Percentiles rank a stretch among this genome's conserved stretches.
These are phyloP conservation scores for Xanthoconium purpureum DNA, from an alignment of 768 basidiomycete species.

Conservation along the genomic window DNA sequence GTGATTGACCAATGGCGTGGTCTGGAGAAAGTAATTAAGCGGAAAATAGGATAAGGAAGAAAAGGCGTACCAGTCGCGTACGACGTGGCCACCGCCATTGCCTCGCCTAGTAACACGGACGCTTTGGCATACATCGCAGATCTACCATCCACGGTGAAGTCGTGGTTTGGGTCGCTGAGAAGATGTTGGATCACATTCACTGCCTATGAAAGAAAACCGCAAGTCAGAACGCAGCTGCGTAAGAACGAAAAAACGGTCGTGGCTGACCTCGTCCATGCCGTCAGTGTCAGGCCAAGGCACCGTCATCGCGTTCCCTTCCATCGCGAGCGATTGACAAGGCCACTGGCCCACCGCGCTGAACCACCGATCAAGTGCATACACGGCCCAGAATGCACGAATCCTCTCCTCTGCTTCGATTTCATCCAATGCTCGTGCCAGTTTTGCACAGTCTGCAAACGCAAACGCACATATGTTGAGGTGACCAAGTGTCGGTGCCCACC, in stretches of 20 bases:
- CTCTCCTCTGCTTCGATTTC: slow-evolving; percentile 37
- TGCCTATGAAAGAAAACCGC: not conserved
- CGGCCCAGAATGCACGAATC: slow-evolving; percentile 39
- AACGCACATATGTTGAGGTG: not conserved
- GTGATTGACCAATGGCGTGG: slow-evolving; percentile 39
- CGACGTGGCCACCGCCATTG: slow-evolving; percentile 25
- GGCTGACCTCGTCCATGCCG: slow-evolving; percentile 7
- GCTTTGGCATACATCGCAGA: slow-evolving; percentile 27
- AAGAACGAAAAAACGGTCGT: not conserved
- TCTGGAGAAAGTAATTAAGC: slow-evolving; percentile 29
- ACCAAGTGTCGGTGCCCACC: not conserved
- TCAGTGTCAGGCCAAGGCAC: slow-evolving; percentile 40
- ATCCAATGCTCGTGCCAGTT: slow-evolving; percentile 33
- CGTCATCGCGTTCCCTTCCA: slow-evolving; percentile 33
- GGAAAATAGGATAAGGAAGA: not conserved
- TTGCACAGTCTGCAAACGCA: slow-evolving; percentile 6
- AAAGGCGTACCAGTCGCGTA: slow-evolving; percentile 27
- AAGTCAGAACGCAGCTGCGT: not conserved
- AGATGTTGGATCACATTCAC: slow-evolving; percentile 16
- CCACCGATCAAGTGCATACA: slow-evolving; percentile 34
- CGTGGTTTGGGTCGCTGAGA: slow-evolving; percentile 13
- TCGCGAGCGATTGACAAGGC: slow-evolving; percentile 16
- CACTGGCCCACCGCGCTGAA: slow-evolving; percentile 30
- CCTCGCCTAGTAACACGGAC: slow-evolving; percentile 36
- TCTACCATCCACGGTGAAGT: slow-evolving; percentile 5